phyloP scores from a whole-genome alignment of 495 filamentous ascomycete genomes.

The Hypoxylon rickii region DNA sequence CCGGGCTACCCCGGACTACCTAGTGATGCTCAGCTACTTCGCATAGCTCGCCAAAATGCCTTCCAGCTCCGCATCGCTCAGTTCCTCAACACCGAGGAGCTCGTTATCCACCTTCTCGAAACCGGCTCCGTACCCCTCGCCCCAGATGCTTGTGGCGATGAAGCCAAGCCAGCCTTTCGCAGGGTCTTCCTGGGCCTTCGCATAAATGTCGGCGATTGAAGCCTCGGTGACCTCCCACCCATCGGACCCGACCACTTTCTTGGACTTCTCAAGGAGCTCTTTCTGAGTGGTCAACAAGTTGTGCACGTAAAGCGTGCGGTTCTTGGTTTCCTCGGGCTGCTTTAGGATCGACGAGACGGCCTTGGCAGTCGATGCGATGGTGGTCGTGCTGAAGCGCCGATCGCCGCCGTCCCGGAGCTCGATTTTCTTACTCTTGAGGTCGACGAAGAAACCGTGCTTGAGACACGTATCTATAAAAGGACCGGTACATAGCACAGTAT shows the following conservation, averaged over 20 bases:
- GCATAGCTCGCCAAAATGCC: no score
- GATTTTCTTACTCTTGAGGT: slow-evolving; percentile 41
- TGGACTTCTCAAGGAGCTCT: slow-evolving; percentile 45
- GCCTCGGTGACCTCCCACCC: slow-evolving; percentile 43
- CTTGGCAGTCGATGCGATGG: slow-evolving; percentile 44
- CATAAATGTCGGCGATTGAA: slow-evolving; percentile 36
- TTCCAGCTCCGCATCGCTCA: slow-evolving; percentile 31
- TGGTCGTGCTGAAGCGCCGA: slow-evolving; percentile 46
- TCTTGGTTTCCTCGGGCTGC: slow-evolving; percentile 55
- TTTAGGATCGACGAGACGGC: slow-evolving; percentile 50
- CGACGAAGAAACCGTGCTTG: slow-evolving; percentile 42
- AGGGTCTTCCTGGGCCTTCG: slow-evolving; percentile 36
- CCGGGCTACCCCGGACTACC: no score
- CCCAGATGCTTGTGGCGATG: slow-evolving; percentile 39
- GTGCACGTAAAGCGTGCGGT: slow-evolving; percentile 50
- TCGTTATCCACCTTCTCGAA: slow-evolving; percentile 36
- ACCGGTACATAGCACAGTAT: slow-evolving; percentile 50
- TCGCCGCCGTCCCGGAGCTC: slow-evolving; percentile 53
- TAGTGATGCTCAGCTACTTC: no score
- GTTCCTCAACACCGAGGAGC: slow-evolving; percentile 28
- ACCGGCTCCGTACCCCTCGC: slow-evolving; percentile 39
- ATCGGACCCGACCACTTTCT: slow-evolving; percentile 45
- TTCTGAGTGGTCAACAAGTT: slow-evolving; percentile 48
- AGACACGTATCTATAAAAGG: slow-evolving; percentile 58
- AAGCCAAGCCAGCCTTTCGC: slow-evolving; percentile 17